phyloP scores from a whole-genome alignment of 129 eudicot genomes.

The Oenanthe sinensis region DNA sequence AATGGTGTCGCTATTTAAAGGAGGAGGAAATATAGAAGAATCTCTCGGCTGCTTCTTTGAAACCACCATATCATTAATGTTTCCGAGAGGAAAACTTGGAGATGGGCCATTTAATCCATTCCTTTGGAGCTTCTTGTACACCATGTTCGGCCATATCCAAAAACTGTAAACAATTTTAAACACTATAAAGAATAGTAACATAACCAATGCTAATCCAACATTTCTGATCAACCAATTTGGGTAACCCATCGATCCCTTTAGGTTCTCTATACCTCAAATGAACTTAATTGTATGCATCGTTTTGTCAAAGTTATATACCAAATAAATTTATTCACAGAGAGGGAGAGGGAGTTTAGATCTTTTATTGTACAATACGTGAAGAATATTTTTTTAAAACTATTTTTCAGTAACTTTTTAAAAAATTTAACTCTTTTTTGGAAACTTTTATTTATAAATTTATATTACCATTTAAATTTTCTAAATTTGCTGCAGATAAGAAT shows the following conservation, averaged over 20 bases:
- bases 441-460: too few relatives aligned
- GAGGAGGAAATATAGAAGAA: constrained; percentile 10
- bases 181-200: constrained; percentile 25
- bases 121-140: constrained; percentile 40
- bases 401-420: too few relatives aligned
- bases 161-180: constrained; percentile 42
- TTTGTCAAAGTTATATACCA: neutral
- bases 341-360: too few relatives aligned
- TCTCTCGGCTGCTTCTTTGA: neutral
- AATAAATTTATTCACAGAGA: too few relatives aligned
- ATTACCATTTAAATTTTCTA: too few relatives aligned
- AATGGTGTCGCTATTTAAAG: constrained; percentile 12
- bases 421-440: too few relatives aligned
- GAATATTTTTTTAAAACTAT: too few relatives aligned
- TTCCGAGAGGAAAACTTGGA: constrained; percentile 90
- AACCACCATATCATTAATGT: constrained; percentile 37
- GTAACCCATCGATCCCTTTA: constrained; percentile 24
- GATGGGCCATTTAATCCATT: constrained; percentile 73
- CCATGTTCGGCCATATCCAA: constrained; percentile 55
- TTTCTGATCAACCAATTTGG: constrained; percentile 5
- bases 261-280: neutral
- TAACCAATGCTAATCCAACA: constrained; percentile 26
- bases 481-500: too few relatives aligned
- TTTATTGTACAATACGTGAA: too few relatives aligned
- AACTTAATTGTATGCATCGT: neutral